Evolutionary conservation across 2,329 filamentous ascomycete genomes (phyloP), one percentile per base, ranked within the genome.

Genomic region (Ophiostoma ips): DNA sequence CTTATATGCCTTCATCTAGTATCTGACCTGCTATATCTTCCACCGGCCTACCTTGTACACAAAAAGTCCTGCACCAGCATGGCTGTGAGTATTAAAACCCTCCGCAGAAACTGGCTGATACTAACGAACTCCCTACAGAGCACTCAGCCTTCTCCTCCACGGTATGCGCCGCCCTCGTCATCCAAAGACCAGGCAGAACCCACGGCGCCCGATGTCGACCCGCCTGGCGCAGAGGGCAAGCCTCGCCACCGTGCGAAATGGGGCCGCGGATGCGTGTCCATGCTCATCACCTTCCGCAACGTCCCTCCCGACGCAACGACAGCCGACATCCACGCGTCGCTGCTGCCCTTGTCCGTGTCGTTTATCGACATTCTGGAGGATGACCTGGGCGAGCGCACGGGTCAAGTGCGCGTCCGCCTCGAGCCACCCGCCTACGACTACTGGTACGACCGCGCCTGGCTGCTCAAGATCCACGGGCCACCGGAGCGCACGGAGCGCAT

Each of bases 301-400:
- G 45, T 55, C 3, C 55, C 68, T 0, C 11, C 33, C 0, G 57
- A 62, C 8, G 61, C 66, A 0, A 69, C 65, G 0, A 64, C 68
- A 0, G 62, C 59, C 24, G 63, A 71, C 15, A 59, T 86, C 2
- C 77, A 72, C 61, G 58, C 66, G 2, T 70, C 70, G 16, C 76
- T 87, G 11, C 24, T 21, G n/a, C 53, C 54, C 3, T 19, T 55
- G 4, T 33, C 49, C 4, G 36, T 56, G 2, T 28, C 35, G 3
- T 72, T 64, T 34, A 75, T 85, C 34, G 76, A 83, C 13, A 65
- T 84, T 1, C 71, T 68, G 46, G 70, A 75, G 44, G 59, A 66
- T 46, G 53, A 56, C 6, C 55, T 64, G 30, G 64, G 73, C n/a
- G 52, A 64, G 24, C 59, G 64, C 49, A 62, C 63, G 31, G 64